phyloP scores from a whole-genome alignment of 495 filamentous ascomycete genomes.

The Trichocladium uniseriatum region DNA sequence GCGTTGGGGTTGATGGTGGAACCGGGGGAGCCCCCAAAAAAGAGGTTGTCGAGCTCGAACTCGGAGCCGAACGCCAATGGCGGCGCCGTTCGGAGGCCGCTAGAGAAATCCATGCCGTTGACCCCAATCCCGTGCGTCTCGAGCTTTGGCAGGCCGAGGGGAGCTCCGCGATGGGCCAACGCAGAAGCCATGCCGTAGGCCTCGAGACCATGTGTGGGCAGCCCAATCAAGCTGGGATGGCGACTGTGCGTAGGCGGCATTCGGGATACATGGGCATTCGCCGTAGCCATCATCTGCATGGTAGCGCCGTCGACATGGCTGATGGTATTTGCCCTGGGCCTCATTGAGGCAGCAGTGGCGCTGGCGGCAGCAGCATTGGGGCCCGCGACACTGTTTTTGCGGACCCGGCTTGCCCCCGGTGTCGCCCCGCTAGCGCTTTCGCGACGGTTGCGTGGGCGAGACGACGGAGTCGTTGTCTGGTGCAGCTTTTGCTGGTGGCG shows the following conservation, averaged over 20 bases:
- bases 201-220: constrained; percentile 47
- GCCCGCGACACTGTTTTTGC: constrained; percentile 82
- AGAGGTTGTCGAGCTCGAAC: constrained; percentile 65
- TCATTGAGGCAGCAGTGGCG: constrained; percentile 49
- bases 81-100: constrained; percentile 71
- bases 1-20: constrained; percentile 92
- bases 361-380: constrained; percentile 35
- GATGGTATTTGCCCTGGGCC: constrained; percentile 92
- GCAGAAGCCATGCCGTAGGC: constrained; percentile 59
- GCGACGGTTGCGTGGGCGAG: constrained; percentile 74
- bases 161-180: constrained; percentile 52
- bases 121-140: constrained; percentile 60
- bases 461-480: constrained; percentile 87
- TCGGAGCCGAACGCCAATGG: constrained; percentile 61
- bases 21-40: constrained; percentile 51
- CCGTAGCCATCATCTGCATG: constrained; percentile 59
- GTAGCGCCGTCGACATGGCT: constrained; percentile 80
- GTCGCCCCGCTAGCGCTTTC: constrained; percentile 79
- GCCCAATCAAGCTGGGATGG: constrained; percentile 56
- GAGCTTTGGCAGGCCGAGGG: constrained; percentile 68
- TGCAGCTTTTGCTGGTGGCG: constrained; percentile 98
- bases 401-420: constrained; percentile 58
- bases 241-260: constrained; percentile 48
- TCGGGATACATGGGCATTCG: constrained; percentile 40
- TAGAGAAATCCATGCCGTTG: constrained; percentile 45